phyloP scores from a whole-genome alignment of 306 rosid genomes.

The Dryas octopetala region DNA sequence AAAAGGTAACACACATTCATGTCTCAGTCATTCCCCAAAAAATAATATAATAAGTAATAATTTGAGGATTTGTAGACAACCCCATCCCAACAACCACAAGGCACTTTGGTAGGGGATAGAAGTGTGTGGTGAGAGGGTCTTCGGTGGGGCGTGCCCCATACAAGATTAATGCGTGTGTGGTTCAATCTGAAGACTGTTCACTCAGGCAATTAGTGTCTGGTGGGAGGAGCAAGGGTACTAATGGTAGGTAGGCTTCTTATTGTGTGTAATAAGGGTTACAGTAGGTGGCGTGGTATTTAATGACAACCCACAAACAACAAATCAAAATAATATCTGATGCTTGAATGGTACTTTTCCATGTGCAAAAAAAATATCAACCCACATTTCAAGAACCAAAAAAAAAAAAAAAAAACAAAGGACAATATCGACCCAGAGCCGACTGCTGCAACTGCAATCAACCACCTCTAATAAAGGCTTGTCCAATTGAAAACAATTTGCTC shows the following conservation, averaged over 20 bases:
- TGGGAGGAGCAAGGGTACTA: neutral
- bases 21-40: too few species aligned
- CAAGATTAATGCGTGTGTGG: too few species aligned
- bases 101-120: neutral
- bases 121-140: neutral
- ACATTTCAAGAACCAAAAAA: neutral
- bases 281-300: neutral
- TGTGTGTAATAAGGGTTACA: neutral
- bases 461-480: conserved; percentile 8
- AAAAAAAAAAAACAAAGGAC: neutral
- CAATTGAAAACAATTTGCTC: neutral
- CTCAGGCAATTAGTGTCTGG: neutral
- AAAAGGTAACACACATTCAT: too few species aligned
- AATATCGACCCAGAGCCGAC: neutral
- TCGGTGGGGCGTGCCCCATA: too few species aligned
- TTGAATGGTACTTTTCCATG: neutral
- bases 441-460: neutral
- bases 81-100: neutral
- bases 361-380: neutral
- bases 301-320: conserved; percentile 2
- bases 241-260: conserved; percentile 1
- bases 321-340: neutral
- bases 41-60: too few species aligned
- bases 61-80: too few species aligned
- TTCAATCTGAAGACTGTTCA: neutral